A percentile compares a stretch with the other conserved stretches of the same genome.
phyloP scores from a whole-genome alignment of 2,329 filamentous ascomycete species.

The Aureobasidium sp. region DNA sequence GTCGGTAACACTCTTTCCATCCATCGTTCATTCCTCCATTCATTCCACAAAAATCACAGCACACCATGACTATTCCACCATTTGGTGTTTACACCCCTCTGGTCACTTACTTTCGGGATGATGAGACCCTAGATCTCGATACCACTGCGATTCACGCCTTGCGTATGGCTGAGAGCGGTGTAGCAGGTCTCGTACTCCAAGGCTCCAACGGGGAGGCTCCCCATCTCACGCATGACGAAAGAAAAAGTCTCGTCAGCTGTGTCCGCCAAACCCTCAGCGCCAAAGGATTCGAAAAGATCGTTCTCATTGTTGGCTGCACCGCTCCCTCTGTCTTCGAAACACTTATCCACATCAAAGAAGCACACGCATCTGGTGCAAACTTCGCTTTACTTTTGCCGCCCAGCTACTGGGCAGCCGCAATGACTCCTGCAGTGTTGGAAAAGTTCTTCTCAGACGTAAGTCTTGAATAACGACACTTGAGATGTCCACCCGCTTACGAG shows the following conservation, averaged over 20 bases:
- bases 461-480: no score
- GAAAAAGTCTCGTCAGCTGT: conserved; percentile 27
- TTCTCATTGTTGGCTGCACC: conserved; percentile 38
- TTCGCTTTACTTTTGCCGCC: conserved; percentile 39
- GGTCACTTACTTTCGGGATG: no score
- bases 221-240: conserved; percentile 40
- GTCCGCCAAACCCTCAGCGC: conserved; percentile 37
- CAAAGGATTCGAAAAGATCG: no score
- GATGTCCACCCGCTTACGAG: no score
- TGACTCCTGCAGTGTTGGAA: conserved; percentile 35
- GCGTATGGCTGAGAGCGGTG: conserved; percentile 34
- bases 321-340: conserved; percentile 39
- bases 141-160: no score
- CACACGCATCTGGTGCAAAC: conserved; percentile 34
- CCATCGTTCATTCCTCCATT: no score
- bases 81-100: no score
- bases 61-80: no score
- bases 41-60: no score
- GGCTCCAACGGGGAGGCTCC: conserved; percentile 44
- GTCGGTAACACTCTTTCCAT: no score
- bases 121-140: no score
- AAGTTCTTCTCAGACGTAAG: conserved; percentile 39
- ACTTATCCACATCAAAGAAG: conserved; percentile 37
- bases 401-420: conserved; percentile 40
- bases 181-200: conserved; percentile 40